phyloP scores from a whole-genome alignment of 2,329 filamentous ascomycete genomes.

The Cytospora schulzeri region DNA sequence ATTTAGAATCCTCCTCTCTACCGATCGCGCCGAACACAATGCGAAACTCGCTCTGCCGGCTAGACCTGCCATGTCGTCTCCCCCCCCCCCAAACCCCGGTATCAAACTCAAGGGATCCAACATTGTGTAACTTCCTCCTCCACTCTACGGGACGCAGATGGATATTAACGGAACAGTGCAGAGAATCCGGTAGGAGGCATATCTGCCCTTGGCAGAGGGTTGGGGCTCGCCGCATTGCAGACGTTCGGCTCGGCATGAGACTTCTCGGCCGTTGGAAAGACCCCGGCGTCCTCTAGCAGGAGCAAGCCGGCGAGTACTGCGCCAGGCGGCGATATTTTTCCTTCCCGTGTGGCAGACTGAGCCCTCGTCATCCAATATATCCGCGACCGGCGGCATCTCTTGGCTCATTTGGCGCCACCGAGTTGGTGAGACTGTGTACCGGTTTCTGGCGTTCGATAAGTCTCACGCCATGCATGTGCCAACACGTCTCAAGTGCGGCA shows the following conservation, averaged over 20 bases:
- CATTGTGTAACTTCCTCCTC: neutral
- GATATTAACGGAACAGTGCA: neutral
- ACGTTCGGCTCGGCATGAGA: neutral
- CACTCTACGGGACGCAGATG: neutral
- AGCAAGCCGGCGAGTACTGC: neutral
- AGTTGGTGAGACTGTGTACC: neutral
- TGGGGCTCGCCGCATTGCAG: conserved; percentile 7
- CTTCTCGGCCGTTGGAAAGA: conserved; percentile 5
- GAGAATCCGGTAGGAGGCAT: neutral
- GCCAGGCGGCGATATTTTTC: neutral
- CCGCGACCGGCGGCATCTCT: neutral
- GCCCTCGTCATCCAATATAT: neutral
- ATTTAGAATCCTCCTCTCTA: neutral
- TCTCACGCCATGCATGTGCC: neutral
- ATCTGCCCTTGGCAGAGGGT: neutral
- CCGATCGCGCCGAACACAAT: conserved; percentile 1
- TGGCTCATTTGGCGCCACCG: neutral
- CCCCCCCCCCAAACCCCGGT: neutral
- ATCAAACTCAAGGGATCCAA: neutral
- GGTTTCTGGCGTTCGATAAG: neutral
- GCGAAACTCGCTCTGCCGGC: conserved; percentile 11
- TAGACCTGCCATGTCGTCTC: conserved; percentile 2
- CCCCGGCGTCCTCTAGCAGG: neutral
- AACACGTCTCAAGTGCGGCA: neutral
- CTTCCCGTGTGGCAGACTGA: neutral